Percentiles rank a stretch among this genome's conserved stretches.
phyloP scores from a whole-genome alignment of 768 basidiomycete genomes.

The Tephrocybe sp. region DNA sequence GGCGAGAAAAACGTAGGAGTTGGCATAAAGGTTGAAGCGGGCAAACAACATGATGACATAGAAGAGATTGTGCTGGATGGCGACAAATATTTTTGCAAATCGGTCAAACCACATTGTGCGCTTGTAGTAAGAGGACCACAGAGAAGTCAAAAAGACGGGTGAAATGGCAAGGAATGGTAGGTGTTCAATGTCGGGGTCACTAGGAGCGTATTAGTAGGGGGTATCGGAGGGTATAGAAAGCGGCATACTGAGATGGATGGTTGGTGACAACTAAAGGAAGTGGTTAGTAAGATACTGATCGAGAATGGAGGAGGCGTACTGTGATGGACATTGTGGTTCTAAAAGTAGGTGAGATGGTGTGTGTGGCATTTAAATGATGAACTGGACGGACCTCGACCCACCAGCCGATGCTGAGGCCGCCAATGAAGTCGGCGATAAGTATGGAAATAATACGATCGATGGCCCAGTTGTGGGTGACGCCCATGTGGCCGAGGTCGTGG shows the following conservation, averaged over 20 bases:
- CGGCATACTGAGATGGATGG: constrained; percentile 86
- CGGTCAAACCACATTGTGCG: constrained; percentile 79
- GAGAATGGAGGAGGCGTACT: constrained; percentile 9
- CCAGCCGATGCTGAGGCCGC: constrained; percentile 95
- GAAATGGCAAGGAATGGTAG: constrained; percentile 96
- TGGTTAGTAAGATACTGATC: constrained; percentile 13
- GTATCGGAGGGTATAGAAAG: background rate
- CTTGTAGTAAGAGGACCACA: constrained; percentile 96
- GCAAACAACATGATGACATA: constrained; percentile 89
- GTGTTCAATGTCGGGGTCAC: constrained; percentile 84
- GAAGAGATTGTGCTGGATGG: constrained; percentile 89
- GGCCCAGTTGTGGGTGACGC: constrained; percentile 86
- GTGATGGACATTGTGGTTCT: constrained; percentile 67
- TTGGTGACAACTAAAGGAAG: constrained; percentile 82
- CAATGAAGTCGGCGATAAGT: constrained; percentile 80
- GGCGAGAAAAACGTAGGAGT: constrained; percentile 78
- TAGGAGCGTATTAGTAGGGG: constrained; percentile 27
- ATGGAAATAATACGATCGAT: constrained; percentile 80
- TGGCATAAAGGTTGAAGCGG: constrained; percentile 92
- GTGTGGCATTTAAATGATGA: constrained; percentile 1
- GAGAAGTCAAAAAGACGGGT: constrained; percentile 76
- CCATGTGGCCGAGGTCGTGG: constrained; percentile 95
- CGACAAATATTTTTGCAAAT: constrained; percentile 62
- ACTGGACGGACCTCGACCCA: constrained; percentile 94
- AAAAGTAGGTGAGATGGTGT: constrained; percentile 12